Conservation (phyloP, 257 asterid genomes). For the Phtheirospermum japonicum region DNA sequence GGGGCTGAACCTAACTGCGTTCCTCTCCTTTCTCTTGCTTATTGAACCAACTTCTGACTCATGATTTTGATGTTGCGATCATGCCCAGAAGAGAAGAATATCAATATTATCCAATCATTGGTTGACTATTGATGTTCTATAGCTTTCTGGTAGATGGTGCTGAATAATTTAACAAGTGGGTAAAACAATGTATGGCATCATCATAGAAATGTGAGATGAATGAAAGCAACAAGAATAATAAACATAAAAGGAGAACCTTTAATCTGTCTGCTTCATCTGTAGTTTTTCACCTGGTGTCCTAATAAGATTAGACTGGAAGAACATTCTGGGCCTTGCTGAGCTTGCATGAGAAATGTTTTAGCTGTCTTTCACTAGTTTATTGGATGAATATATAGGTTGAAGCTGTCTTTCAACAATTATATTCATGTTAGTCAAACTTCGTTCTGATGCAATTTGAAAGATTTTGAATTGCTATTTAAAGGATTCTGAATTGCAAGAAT, state of each 20-base stretch:
- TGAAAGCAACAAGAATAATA: conserved; percentile 11
- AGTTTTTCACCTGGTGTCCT: neutral
- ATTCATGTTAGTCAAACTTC: neutral
- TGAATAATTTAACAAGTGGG: neutral
- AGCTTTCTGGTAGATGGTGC: conserved; percentile 8
- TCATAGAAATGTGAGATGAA: conserved; percentile 15
- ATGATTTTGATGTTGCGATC: neutral
- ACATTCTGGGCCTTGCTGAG: conserved; percentile 8
- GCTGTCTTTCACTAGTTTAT: conserved; percentile 15
- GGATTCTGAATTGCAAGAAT: too few species aligned
- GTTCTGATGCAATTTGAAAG: neutral
- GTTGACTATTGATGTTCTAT: conserved; percentile 2
- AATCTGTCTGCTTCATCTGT: neutral
- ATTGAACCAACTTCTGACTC: neutral
- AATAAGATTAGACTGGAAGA: too few species aligned
- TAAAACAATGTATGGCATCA: neutral
- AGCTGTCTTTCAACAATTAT: neutral
- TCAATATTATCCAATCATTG: neutral
- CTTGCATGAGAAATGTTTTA: neutral
- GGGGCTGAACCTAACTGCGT: neutral
- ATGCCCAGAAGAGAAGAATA: neutral
- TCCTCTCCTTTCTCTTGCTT: neutral
- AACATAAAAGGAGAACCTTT: neutral
- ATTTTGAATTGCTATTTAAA: too few species aligned
- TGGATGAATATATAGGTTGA: neutral